Evolutionary conservation across 2,329 filamentous ascomycete genomes (phyloP), one percentile per base, ranked within the genome.

Genomic region (Cytospora schulzeri): DNA sequence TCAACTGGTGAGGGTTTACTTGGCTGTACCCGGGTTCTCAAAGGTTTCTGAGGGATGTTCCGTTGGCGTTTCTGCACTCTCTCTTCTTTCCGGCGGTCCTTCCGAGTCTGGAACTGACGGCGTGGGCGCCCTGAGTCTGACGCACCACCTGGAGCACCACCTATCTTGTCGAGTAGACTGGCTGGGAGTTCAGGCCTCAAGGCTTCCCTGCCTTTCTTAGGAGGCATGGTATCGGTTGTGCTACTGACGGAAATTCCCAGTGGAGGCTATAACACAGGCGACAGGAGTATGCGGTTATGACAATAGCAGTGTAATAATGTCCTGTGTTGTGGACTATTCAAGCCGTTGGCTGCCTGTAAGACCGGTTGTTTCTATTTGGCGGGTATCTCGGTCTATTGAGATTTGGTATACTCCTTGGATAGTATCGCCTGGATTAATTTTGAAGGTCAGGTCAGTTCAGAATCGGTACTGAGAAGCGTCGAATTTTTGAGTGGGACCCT

Each of bases 71-170:
- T 90, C 70, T 85, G 80, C 26, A 80, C 77, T 62, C 90, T 83
- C 70, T 90, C 86, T 19, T 83, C 83, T 73, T 88, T 91, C 63
- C 91, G 84, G 65, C 85, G 83, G 61, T 90, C 87, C 77, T 91
- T 91, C 69, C 89, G 82, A 1, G 71, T 70, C 52, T 68, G 51
- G 0, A 54, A 68, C 67, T 63, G 69, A 63, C 63, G 54, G 35
- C 62, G 57, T 24, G 29, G 55, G 54, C 33, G 64, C n/a, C 65
- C 66, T 68, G 35, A 52, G 11, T 55, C 17, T 57, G 67, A 51
- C 33, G 57, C 24, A n/a, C 38, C 38, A 41, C 38, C 38, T 41
- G 58, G 31, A 14, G 65, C 59, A 45, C 53, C 65, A 41, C 74
- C 79, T 22, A 84, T 71, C 69, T 83, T 76, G 60, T 78, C 77